Base-by-base conservation (phyloP, 192 early-diverging fungal genomes). In the Backusella tuberculispora region DNA sequence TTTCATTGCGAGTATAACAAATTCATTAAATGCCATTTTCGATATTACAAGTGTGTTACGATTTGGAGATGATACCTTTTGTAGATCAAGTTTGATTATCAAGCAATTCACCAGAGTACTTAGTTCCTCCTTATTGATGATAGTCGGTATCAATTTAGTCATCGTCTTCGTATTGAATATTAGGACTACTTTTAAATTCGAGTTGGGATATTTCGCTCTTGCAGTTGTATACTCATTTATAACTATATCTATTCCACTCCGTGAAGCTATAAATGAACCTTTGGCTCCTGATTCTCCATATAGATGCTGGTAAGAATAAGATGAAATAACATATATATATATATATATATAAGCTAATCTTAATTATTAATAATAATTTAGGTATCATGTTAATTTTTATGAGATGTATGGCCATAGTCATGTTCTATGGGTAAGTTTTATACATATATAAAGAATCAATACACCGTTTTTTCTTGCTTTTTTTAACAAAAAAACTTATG, bases 351-450 rank as follows among this genome's bases (percentile, higher is more conserved):
- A 60, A 34, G 29, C 0, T 34, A 34, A 34, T 34, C 2, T n/a
- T 60, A 12, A 24, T 26, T 5, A 10, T 5, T 26, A 12, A 21
- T 13, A 6, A 60, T 60, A 8, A 24, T 3, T 60, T 60, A 60
- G 53, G 53, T 60, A 60, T 12, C 26, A 60, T 12, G 9, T 26
- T 24, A 60, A 60, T 60, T 60, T 60, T 26, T 60, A 60, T 60
- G 21, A 60, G 24, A 26, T 60, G 0, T 60, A 60, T 13, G 53
- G 53, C 3, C 21, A 60, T 24, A 60, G 10, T 13, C 53, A 26
- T 10, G 24, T 29, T 21, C 12, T 60, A 60, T 60, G 53, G 53
- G 21, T 60, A 60, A 26, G 53, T 9, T 60, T 26, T 60, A 24
- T 60, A 24, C 26, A 53, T 53, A 53, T n/a, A n/a, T n/a, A n/a